Conservation (phyloP, 345 rosid species). For the Moringa oleifera region DNA sequence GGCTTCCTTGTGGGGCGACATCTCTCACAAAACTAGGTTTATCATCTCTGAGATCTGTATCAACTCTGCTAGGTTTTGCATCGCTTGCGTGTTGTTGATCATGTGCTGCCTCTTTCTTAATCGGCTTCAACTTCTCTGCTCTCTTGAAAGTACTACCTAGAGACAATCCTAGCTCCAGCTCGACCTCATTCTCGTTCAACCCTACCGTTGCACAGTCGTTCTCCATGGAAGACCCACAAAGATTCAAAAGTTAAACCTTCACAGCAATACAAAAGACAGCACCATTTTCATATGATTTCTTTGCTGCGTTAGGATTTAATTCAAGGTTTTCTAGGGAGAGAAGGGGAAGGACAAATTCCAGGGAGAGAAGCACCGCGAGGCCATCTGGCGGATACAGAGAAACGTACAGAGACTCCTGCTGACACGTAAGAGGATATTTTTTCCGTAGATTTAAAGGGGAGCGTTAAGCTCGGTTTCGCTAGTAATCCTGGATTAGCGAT, state of each 20-base stretch:
- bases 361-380: slow-evolving; percentile 10
- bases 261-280: background rate
- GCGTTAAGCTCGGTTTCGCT: slow-evolving; percentile 22
- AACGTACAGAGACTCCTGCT: no score
- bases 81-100: background rate
- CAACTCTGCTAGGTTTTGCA: background rate
- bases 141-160: slow-evolving; percentile 44
- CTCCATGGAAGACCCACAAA: slow-evolving; percentile 11
- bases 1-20: background rate
- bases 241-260: slow-evolving; percentile 1
- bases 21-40: background rate
- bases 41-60: background rate
- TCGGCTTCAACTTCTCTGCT: slow-evolving; percentile 21
- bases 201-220: slow-evolving; percentile 21
- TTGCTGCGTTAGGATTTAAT: no score
- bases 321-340: slow-evolving; percentile 2
- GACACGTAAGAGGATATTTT: slow-evolving; percentile 33
- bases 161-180: slow-evolving; percentile 60
- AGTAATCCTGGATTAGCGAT: slow-evolving; percentile 32
- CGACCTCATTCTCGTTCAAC: slow-evolving; percentile 30
- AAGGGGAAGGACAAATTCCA: slow-evolving; percentile 14
- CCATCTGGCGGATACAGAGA: slow-evolving; percentile 40
- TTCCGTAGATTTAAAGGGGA: slow-evolving; percentile 12
- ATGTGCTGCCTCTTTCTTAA: slow-evolving; percentile 8
- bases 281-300: no score